Evolutionary conservation across 2,329 filamentous ascomycete species (phyloP), one percentile per base, ranked within the genome.

Genomic region (Microcyclospora tardicrescens): DNA sequence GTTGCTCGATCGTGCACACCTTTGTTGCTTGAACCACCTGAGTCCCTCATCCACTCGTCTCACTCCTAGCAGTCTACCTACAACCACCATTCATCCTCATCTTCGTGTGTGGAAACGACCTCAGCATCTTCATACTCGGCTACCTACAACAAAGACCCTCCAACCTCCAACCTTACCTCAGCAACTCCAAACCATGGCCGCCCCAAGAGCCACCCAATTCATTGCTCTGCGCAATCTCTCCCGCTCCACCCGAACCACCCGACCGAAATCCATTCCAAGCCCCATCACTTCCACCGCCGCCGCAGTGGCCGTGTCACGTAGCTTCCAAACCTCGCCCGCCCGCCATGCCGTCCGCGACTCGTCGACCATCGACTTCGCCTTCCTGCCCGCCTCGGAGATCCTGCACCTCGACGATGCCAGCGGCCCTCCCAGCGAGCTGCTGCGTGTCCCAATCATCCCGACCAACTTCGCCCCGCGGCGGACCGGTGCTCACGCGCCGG

Each of bases 331-430:
- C 43, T 73, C 68, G 45, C 71, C 71, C 43, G 58, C 66, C 43
- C 60, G 68, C 38, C 76, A 77, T 55, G 60, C 71, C 19, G 64
- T 71, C 45, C 66, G 70, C 38, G 75, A 79, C 60, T 62, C 59
- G 42, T 76, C 72, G 31, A 75, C 74, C 32, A 72, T 79, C 43
- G 75, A 79, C 62, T 77, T 79, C 52, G 68, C 69, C 49, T 77
- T 70, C 61, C 63, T 79, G 48, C 75, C 75, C 28, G 63, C 64
- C 39, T 62, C 14, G 30, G 30, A 32, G 30, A 24, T 24, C 19
- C 19, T 24, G 19, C 19, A 24, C 19, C 19, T 68, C 47, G 61
- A 67, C 36, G 16, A 43, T 15, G 28, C 35, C 12, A 40, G 45
- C 38, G 38, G 42, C 33, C 34, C 43, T 16, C 42, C 44, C 16